Base-by-base conservation (phyloP, 805 yeast genomes). In the Candida nonsorbophila region DNA sequence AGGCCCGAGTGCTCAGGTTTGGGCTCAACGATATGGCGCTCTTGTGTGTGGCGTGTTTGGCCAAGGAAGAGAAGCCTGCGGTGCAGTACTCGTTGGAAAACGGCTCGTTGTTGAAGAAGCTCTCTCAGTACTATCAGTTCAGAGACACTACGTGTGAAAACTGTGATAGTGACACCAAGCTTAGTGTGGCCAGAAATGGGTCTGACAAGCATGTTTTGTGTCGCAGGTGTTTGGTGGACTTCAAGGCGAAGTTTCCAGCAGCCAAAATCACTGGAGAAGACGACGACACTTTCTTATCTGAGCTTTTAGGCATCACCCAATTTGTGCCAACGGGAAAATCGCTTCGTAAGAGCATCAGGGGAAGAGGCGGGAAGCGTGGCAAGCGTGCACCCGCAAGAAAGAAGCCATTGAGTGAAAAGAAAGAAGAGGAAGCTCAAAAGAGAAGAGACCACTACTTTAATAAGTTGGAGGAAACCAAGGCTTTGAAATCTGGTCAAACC, bases 1-100 rank as follows among this genome's bases (percentile, higher is more conserved):
- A 67, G 41, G 53, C 76, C 30, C 63, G 57, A 28, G 57, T 76
- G 25, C 55, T 70, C 6, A 48, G 81, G 21, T 71, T 62, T 44
- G 81, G 77, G 2, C 72, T 77, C 16, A 62, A 69, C 11, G 79
- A 74, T 41, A 68, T 76, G 65, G 49, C 65, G 0, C 47, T 74
- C 34, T 46, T 72, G 13, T 76, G 83, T 43, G 55, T 53, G 18
- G 26, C 36, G 4, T 76, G 83, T 45, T 49, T 63, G 13, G 42
- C 39, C 19, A 70, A 68, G 36, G 42, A 31, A 21, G 73, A 65
- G 9, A 62, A 57, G 26, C 69, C 78, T 0, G 56, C 70, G 2
- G 68, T 75, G 1, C 67, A 65, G 28, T 74, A 76, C 38, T 53
- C 75, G 2, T 42, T 74, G 4, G 55, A 67, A 2, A 76, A 76